Percentiles rank a stretch among this genome's conserved stretches.
phyloP scores from a whole-genome alignment of 305 asterid genomes.

The Fraxinus greggii region DNA sequence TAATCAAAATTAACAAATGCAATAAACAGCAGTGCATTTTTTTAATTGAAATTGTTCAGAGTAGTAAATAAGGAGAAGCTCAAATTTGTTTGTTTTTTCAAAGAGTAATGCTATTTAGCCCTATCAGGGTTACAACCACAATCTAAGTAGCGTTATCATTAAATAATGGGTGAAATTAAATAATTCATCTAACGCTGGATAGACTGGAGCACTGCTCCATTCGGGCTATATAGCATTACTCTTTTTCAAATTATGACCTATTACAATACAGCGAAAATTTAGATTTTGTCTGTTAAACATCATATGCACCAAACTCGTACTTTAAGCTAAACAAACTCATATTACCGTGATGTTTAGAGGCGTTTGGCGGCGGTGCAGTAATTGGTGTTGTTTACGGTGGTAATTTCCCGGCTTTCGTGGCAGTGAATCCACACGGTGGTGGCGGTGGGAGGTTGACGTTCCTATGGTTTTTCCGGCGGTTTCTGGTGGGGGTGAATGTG shows the following conservation, averaged over 20 bases:
- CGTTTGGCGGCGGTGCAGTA: neutral
- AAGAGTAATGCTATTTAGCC: too few relatives aligned
- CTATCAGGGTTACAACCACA: too few relatives aligned
- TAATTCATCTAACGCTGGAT: too few relatives aligned
- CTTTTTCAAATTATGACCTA: neutral
- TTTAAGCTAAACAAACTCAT: neutral
- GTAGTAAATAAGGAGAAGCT: neutral
- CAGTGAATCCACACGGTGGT: neutral
- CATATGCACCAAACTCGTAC: neutral
- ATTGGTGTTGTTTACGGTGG: neutral
- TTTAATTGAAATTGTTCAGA: neutral
- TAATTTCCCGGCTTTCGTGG: neutral
- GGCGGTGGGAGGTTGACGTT: neutral
- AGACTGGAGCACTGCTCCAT: too few relatives aligned
- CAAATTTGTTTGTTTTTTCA: neutral
- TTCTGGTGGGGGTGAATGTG: neutral
- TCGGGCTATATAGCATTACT: too few relatives aligned
- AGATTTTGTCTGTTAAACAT: neutral
- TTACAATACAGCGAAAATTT: neutral
- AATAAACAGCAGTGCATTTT: neutral
- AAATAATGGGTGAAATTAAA: too few relatives aligned
- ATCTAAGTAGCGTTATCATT: too few relatives aligned
- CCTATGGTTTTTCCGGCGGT: neutral
- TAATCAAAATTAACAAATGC: neutral
- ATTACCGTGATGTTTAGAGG: neutral